These are phyloP conservation scores for Eremomyces bilateralis DNA, from an alignment of 495 filamentous ascomycete species.

Conservation along the genomic window DNA sequence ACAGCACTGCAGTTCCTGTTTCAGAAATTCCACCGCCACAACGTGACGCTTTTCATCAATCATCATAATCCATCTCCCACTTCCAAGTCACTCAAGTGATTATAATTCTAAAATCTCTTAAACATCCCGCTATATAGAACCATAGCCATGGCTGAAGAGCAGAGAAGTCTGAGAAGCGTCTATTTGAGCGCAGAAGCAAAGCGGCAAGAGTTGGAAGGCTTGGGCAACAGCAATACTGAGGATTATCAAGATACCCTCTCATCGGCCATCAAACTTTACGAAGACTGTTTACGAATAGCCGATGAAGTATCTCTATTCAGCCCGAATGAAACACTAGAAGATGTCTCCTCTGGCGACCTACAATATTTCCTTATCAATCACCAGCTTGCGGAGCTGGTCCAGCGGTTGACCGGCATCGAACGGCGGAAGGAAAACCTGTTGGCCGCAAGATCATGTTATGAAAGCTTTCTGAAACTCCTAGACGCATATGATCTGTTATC, in stretches of 20 bases:
- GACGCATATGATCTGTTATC: conserved; percentile 60
- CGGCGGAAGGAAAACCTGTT: conserved; percentile 38
- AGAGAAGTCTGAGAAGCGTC: conserved; percentile 33
- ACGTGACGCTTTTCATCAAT: no score
- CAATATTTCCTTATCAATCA: conserved; percentile 52
- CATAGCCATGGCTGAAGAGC: conserved; percentile 30
- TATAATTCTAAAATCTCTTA: not conserved
- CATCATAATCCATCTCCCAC: no score
- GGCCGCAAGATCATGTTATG: conserved; percentile 42
- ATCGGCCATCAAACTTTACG: conserved; percentile 42
- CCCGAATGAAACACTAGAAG: conserved; percentile 73
- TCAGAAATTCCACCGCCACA: no score
- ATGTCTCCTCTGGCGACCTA: conserved; percentile 39
- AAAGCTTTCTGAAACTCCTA: conserved; percentile 50
- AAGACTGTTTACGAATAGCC: conserved; percentile 48
- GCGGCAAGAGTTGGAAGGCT: conserved; percentile 25
- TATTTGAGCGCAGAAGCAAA: conserved; percentile 34
- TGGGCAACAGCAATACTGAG: conserved; percentile 28
- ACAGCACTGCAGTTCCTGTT: no score
- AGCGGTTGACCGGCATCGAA: conserved; percentile 29
- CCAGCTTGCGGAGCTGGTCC: conserved; percentile 43
- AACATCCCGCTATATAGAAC: not conserved
- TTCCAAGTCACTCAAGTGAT: no score
- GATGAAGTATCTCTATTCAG: conserved; percentile 62
- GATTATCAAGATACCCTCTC: conserved; percentile 45